These are phyloP conservation scores for Teratosphaeria pseudoeucalypti DNA, from an alignment of 2,329 filamentous ascomycete species.

Conservation along the genomic window DNA sequence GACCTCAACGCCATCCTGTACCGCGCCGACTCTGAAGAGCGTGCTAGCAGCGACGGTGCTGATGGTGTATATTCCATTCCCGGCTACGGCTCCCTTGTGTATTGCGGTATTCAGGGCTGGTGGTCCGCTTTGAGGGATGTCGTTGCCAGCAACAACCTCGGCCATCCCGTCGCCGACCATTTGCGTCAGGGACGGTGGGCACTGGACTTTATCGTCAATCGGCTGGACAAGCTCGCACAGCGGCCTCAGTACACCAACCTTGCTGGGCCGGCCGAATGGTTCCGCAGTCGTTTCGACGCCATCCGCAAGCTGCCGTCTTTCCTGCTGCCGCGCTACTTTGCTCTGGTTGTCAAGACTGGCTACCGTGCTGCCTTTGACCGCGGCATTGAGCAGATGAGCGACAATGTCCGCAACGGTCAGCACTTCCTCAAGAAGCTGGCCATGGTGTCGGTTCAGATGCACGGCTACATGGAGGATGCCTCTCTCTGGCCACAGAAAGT, in stretches of 20 bases:
- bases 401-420: constrained; percentile 69
- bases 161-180: constrained; percentile 87
- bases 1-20: constrained; percentile 91
- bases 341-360: constrained; percentile 73
- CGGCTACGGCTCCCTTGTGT: constrained; percentile 72
- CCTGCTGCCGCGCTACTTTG: constrained; percentile 86
- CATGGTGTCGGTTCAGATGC: constrained; percentile 86
- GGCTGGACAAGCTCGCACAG: constrained; percentile 59
- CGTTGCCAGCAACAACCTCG: constrained; percentile 79
- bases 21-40: constrained; percentile 80
- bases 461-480: constrained; percentile 77
- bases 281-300: constrained; percentile 74
- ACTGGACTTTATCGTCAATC: constrained; percentile 72
- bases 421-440: constrained; percentile 80
- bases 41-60: constrained; percentile 63
- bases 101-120: constrained; percentile 97
- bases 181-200: constrained; percentile 87
- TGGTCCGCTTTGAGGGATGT: constrained; percentile 84
- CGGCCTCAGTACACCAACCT: constrained; percentile 52
- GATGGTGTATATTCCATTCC: constrained; percentile 89
- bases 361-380: constrained; percentile 76
- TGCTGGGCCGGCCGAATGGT: constrained; percentile 60
- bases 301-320: constrained; percentile 80
- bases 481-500: constrained; percentile 79
- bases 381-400: constrained; percentile 66